phyloP scores from a whole-genome alignment of 1,284 basidiomycete species.

The Irpex sp. region DNA sequence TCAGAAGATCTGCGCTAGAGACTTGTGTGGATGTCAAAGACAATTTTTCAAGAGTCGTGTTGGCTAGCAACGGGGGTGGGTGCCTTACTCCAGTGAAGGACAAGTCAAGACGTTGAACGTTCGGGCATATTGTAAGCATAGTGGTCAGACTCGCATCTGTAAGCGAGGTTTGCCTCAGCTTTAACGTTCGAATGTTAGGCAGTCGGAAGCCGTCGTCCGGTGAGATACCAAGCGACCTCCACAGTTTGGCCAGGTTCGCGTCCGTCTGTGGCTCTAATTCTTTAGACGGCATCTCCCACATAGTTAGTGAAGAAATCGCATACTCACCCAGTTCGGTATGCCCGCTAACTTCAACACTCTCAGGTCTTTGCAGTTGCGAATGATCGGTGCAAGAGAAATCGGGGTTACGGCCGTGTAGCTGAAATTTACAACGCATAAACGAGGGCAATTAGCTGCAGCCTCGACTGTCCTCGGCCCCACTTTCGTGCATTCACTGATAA shows the following conservation, averaged over 20 bases:
- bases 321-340: constrained; percentile 54
- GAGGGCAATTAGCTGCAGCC: constrained; percentile 40
- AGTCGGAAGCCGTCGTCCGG: constrained; percentile 29
- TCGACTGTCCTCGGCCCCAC: constrained; percentile 47
- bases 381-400: constrained; percentile 40
- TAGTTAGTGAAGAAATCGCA: background rate
- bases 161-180: constrained; percentile 53
- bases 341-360: constrained; percentile 62
- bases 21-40: constrained; percentile 56
- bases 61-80: constrained; percentile 22
- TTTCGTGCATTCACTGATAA: constrained; percentile 52
- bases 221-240: constrained; percentile 24
- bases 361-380: constrained; percentile 40
- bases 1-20: constrained; percentile 37
- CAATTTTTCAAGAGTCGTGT: constrained; percentile 47
- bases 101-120: constrained; percentile 52
- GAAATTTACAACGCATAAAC: constrained; percentile 49
- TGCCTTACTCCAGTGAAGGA: constrained; percentile 60
- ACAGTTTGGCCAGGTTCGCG: constrained; percentile 45
- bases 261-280: constrained; percentile 43
- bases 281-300: background rate
- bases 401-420: constrained; percentile 59
- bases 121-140: constrained; percentile 42
- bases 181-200: constrained; percentile 45
- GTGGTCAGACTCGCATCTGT: constrained; percentile 44